These are phyloP conservation scores for Globisporangium cylindrosporum DNA, from an alignment of 352 stramenopile genomes.

Conservation along the genomic window DNA sequence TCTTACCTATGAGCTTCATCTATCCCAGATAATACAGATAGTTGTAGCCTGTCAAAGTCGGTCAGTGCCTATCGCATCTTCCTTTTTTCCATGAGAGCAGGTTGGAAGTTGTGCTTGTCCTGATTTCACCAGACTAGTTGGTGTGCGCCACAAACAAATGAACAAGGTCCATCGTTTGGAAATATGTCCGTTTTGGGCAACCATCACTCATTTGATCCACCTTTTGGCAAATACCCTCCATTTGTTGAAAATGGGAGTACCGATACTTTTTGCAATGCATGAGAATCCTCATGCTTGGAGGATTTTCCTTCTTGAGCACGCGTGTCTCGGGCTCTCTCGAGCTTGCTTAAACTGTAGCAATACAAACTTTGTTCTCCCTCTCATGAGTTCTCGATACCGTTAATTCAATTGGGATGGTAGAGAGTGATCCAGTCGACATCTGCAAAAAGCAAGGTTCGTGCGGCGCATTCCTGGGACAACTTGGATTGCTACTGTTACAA, in stretches of 20 bases:
- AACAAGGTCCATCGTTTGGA: too few species aligned
- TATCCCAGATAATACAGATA: too few species aligned
- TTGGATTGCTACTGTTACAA: conserved; percentile 7
- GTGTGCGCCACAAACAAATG: too few species aligned
- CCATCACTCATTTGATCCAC: too few species aligned
- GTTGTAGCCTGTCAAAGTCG: too few species aligned
- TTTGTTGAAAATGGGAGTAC: background rate
- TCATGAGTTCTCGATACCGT: background rate
- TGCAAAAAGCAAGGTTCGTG: background rate
- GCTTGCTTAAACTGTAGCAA: background rate
- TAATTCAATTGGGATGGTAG: background rate
- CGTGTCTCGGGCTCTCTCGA: background rate
- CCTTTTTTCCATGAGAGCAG: too few species aligned
- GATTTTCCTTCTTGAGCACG: background rate
- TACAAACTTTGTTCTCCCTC: background rate
- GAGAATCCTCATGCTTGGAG: background rate
- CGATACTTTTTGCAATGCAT: background rate
- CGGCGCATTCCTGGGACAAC: background rate
- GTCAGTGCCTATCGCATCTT: too few species aligned
- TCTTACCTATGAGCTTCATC: too few species aligned
- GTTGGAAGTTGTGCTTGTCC: too few species aligned
- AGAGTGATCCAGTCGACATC: background rate
- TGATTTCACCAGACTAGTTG: too few species aligned
- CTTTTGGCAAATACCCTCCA: background rate
- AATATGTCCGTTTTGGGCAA: too few species aligned